phyloP scores from a whole-genome alignment of 2,329 filamentous ascomycete species.

The Phialophora expanda region DNA sequence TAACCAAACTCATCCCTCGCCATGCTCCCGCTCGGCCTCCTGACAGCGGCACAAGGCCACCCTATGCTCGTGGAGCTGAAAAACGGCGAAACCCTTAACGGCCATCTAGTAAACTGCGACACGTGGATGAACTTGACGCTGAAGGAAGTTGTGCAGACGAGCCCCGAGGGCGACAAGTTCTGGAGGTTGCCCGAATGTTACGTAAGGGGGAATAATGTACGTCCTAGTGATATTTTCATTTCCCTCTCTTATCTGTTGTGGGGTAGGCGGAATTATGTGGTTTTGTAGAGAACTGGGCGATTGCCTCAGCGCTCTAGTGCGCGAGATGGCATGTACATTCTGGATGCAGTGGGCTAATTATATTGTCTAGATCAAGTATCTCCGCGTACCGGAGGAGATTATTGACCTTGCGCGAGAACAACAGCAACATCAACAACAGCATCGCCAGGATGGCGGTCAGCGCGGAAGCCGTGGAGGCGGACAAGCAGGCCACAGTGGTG shows the following conservation, averaged over 20 bases:
- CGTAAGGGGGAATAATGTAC: constrained; percentile 94
- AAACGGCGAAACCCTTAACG: constrained; percentile 96
- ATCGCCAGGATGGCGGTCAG: constrained; percentile 29
- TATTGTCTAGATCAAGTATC: constrained; percentile 84
- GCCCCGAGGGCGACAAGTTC: constrained; percentile 92
- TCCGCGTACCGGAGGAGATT: constrained; percentile 94
- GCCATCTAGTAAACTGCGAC: constrained; percentile 93
- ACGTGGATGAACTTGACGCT: constrained; percentile 99
- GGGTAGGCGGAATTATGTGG: not conserved
- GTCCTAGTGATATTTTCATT: constrained; percentile 42
- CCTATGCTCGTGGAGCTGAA: constrained; percentile 98
- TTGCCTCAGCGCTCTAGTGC: not conserved
- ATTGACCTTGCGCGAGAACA: constrained; percentile 93
- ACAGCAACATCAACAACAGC: constrained; percentile 62
- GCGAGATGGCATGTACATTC: no score
- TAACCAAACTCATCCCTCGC: not conserved
- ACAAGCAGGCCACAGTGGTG: constrained; percentile 50
- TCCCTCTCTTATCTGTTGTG: not conserved
- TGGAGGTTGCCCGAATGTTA: constrained; percentile 91
- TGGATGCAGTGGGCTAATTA: constrained; percentile 18
- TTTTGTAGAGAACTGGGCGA: not conserved
- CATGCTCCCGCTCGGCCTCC: constrained; percentile 73
- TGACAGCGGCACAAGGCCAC: constrained; percentile 95
- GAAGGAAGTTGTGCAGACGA: constrained; percentile 96
- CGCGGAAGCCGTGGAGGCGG: constrained; percentile 37